Percentiles rank a stretch among this genome's conserved stretches.
Evolutionary conservation across 2,329 filamentous ascomycete genomes (phyloP).

Genomic region (Hypoxylon sp.): DNA sequence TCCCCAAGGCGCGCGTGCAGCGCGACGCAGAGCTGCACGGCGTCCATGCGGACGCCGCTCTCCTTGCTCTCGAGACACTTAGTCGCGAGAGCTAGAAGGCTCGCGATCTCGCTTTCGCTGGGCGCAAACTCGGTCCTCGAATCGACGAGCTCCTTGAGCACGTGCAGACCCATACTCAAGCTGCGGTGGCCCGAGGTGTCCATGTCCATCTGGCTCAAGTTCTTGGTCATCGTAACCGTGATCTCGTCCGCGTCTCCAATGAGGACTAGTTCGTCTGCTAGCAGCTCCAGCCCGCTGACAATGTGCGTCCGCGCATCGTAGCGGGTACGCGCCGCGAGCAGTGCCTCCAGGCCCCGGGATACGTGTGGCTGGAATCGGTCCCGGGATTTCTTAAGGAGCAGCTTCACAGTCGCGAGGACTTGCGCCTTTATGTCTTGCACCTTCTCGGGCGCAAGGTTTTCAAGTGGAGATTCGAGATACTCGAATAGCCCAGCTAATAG

Average conservation of each 20-base stretch:
- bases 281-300: constrained; percentile 75
- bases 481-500: constrained; percentile 74
- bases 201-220: constrained; percentile 57
- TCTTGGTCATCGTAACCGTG: constrained; percentile 60
- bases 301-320: constrained; percentile 77
- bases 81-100: constrained; percentile 60
- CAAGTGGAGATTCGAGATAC: constrained; percentile 71
- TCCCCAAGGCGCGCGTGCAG: constrained; percentile 71
- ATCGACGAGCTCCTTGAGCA: constrained; percentile 67
- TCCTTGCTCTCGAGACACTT: constrained; percentile 68
- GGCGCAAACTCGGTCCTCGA: constrained; percentile 58
- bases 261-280: constrained; percentile 74
- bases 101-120: constrained; percentile 59
- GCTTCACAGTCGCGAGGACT: constrained; percentile 75
- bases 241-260: constrained; percentile 72
- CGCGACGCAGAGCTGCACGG: constrained; percentile 80
- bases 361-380: constrained; percentile 74
- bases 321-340: constrained; percentile 69
- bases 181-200: constrained; percentile 58
- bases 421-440: constrained; percentile 77
- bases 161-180: constrained; percentile 69
- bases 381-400: constrained; percentile 73
- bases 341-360: constrained; percentile 70
- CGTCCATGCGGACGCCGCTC: constrained; percentile 74
- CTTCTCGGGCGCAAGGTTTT: constrained; percentile 67